phyloP scores from a whole-genome alignment of 1,284 basidiomycete species.

The Sphagnurus paluster region DNA sequence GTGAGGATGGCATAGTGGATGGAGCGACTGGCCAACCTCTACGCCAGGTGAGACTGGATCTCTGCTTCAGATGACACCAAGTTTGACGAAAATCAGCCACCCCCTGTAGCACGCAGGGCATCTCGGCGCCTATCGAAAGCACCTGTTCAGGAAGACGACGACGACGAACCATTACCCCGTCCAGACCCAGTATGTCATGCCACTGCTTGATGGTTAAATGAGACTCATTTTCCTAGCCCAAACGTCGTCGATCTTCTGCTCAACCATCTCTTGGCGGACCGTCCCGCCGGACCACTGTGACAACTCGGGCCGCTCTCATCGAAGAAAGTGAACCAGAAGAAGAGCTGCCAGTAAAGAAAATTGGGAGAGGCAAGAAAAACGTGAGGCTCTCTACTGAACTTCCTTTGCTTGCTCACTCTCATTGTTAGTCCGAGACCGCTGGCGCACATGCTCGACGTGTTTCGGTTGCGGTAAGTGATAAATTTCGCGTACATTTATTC shows the following conservation, averaged over 20 bases:
- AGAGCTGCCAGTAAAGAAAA: slow-evolving; percentile 59
- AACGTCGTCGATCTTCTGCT: slow-evolving; percentile 52
- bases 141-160: slow-evolving; percentile 37
- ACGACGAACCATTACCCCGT: slow-evolving; percentile 35
- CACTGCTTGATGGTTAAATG: slow-evolving; percentile 7
- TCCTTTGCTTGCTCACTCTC: neutral
- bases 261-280: slow-evolving; percentile 63
- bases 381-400: slow-evolving; percentile 35
- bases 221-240: slow-evolving; percentile 26
- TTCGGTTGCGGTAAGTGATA: slow-evolving; percentile 41
- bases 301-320: slow-evolving; percentile 47
- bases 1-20: slow-evolving; percentile 78
- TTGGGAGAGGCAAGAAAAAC: slow-evolving; percentile 58
- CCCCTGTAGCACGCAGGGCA: slow-evolving; percentile 41
- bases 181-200: slow-evolving; percentile 52
- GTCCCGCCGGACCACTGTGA: slow-evolving; percentile 38
- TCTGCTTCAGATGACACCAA: neutral
- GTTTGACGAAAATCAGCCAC: slow-evolving; percentile 18
- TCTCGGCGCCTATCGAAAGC: slow-evolving; percentile 52
- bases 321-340: slow-evolving; percentile 82
- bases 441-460: slow-evolving; percentile 51
- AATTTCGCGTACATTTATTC: neutral
- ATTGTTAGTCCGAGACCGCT: slow-evolving; percentile 45
- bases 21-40: slow-evolving; percentile 72
- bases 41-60: slow-evolving; percentile 40